Conservation (phyloP, 345 rosid species). For the Erysimum cheiranthoides region DNA sequence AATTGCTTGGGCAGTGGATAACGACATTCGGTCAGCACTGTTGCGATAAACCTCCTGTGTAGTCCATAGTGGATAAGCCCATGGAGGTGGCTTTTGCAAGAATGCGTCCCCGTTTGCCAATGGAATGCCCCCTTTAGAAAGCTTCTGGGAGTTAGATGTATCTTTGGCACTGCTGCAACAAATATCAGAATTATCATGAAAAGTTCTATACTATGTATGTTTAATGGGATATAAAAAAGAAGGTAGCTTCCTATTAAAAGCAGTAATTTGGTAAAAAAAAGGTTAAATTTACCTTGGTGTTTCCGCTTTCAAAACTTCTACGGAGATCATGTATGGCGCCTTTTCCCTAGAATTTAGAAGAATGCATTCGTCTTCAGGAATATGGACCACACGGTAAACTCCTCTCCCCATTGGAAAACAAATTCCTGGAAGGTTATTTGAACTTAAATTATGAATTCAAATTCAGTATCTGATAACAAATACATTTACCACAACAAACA, state of each 20-base stretch:
- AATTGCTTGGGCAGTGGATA: slow-evolving; percentile 94
- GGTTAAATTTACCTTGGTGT: slow-evolving; percentile 61
- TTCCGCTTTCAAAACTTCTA: slow-evolving; percentile 91
- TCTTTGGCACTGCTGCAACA: slow-evolving; percentile 73
- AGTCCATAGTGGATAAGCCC: slow-evolving; percentile 99
- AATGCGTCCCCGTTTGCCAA: slow-evolving; percentile 97
- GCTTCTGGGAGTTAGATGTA: slow-evolving; percentile 74
- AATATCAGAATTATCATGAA: slow-evolving; percentile 31
- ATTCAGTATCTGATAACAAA: slow-evolving; percentile 22
- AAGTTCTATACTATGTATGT: slow-evolving; percentile 5
- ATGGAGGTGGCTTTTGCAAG: slow-evolving; percentile 96
- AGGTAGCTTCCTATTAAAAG: slow-evolving; percentile 2
- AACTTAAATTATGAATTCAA: slow-evolving; percentile 6
- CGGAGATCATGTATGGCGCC: slow-evolving; percentile 93
- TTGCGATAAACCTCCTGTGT: slow-evolving; percentile 94
- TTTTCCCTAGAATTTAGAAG: slow-evolving; percentile 99
- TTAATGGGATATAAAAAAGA: slow-evolving; percentile 1
- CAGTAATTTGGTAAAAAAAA: neutral
- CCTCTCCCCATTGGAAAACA: slow-evolving; percentile 99
- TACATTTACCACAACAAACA: slow-evolving; percentile 19
- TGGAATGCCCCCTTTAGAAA: slow-evolving; percentile 97
- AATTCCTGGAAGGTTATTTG: slow-evolving; percentile 64
- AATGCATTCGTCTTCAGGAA: slow-evolving; percentile 98
- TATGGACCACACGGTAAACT: slow-evolving; percentile 89
- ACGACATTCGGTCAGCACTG: slow-evolving; percentile 96